Evolutionary conservation across 2,329 filamentous ascomycete genomes (phyloP).

Genomic region (Acarospora socialis): DNA sequence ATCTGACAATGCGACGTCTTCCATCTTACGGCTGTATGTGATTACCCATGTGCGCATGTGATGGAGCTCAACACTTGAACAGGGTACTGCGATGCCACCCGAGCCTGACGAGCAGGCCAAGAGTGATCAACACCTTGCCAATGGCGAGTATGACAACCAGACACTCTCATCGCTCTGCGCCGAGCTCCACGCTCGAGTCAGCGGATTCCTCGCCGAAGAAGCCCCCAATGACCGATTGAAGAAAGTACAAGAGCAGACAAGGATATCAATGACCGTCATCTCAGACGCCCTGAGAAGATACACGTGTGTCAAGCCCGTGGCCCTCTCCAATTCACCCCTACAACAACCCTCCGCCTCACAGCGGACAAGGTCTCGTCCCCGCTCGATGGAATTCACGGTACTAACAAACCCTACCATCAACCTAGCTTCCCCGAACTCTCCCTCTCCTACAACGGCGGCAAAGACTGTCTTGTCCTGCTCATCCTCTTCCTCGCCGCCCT

Average conservation of each 20-base stretch:
- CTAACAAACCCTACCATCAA: conserved; percentile 3
- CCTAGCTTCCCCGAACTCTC: conserved; percentile 62
- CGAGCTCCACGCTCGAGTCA: conserved; percentile 45
- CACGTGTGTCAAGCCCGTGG: conserved; percentile 38
- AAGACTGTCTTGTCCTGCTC: conserved; percentile 88
- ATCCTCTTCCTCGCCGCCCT: conserved; percentile 65
- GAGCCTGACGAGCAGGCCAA: too few relatives aligned
- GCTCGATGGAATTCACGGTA: conserved; percentile 2
- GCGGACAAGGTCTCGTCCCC: conserved; percentile 3
- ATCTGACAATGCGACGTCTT: too few relatives aligned
- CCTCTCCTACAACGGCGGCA: conserved; percentile 92
- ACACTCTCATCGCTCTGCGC: conserved; percentile 49
- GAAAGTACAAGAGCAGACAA: conserved; percentile 60
- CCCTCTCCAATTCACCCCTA: conserved; percentile 4
- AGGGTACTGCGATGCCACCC: too few relatives aligned
- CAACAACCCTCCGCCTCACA: conserved; percentile 1
- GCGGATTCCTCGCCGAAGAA: conserved; percentile 49
- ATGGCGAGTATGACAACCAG: too few relatives aligned
- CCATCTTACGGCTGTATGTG: too few relatives aligned
- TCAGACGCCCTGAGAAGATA: conserved; percentile 62
- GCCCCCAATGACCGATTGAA: conserved; percentile 41
- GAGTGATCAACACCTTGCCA: too few relatives aligned
- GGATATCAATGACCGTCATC: conserved; percentile 57
- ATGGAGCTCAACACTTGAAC: too few relatives aligned
- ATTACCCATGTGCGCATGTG: too few relatives aligned